Conservation (phyloP, 305 asterid species). For the Fraxinus xanthoxyloides region DNA sequence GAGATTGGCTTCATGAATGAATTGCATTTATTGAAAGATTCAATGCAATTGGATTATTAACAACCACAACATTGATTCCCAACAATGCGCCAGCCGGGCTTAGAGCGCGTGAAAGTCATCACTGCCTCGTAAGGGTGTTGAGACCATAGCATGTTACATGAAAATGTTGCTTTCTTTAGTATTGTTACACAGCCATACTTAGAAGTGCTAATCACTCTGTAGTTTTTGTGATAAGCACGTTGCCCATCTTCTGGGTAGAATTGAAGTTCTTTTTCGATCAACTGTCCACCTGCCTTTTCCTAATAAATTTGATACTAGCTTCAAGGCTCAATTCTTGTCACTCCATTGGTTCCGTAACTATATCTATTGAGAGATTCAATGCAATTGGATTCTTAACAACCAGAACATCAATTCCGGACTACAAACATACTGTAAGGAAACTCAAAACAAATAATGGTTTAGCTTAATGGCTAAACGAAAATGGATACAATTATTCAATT, state of each 20-base stretch:
- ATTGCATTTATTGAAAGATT: background rate
- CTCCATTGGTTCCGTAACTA: background rate
- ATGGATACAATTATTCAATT: background rate
- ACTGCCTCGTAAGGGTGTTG: background rate
- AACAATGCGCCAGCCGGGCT: background rate
- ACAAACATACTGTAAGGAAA: background rate
- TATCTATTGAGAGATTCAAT: background rate
- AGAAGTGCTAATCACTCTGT: background rate
- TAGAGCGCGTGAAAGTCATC: background rate
- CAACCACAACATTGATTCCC: background rate
- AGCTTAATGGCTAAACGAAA: background rate
- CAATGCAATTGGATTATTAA: background rate
- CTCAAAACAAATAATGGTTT: background rate
- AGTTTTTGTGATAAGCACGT: background rate
- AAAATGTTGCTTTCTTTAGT: background rate
- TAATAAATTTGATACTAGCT: background rate
- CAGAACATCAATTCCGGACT: background rate
- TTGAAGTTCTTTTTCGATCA: background rate
- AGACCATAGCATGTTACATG: background rate
- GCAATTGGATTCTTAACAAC: background rate
- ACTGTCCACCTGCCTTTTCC: background rate
- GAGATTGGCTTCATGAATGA: background rate
- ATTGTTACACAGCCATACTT: background rate
- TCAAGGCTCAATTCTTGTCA: background rate
- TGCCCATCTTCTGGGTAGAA: background rate